phyloP scores from a whole-genome alignment of 2,329 filamentous ascomycete genomes.

The Mycosphaerella arachidis region DNA sequence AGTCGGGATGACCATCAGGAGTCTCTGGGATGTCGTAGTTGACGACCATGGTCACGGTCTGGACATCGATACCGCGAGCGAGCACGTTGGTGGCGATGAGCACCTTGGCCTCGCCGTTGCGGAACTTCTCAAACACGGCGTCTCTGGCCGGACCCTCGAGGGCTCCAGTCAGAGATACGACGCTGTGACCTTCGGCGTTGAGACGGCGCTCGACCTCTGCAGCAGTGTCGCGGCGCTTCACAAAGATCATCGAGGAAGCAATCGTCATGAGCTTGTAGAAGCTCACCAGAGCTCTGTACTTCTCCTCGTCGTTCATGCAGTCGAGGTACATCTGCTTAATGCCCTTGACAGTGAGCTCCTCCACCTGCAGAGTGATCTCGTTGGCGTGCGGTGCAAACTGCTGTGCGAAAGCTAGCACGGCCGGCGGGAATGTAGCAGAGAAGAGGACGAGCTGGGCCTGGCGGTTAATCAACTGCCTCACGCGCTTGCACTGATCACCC shows the following conservation, averaged over 20 bases:
- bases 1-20: slow-evolving; percentile 68
- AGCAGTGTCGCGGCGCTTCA: slow-evolving; percentile 87
- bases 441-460: slow-evolving; percentile 86
- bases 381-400: slow-evolving; percentile 83
- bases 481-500: slow-evolving; percentile 88
- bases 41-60: slow-evolving; percentile 94
- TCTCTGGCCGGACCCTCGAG: slow-evolving; percentile 83
- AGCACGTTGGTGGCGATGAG: slow-evolving; percentile 97
- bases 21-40: slow-evolving; percentile 69
- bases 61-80: slow-evolving; percentile 87
- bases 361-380: slow-evolving; percentile 78
- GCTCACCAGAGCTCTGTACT: slow-evolving; percentile 83
- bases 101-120: slow-evolving; percentile 82
- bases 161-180: slow-evolving; percentile 82
- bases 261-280: slow-evolving; percentile 96
- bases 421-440: slow-evolving; percentile 86
- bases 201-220: slow-evolving; percentile 80
- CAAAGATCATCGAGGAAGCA: slow-evolving; percentile 96
- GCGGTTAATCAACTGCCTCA: slow-evolving; percentile 71
- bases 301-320: slow-evolving; percentile 73
- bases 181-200: slow-evolving; percentile 82
- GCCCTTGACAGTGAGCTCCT: slow-evolving; percentile 91
- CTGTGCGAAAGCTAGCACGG: slow-evolving; percentile 77
- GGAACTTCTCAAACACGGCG: slow-evolving; percentile 78
- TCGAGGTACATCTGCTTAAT: slow-evolving; percentile 99